These are phyloP conservation scores for Neonectria ditissima DNA, from an alignment of 2,329 filamentous ascomycete genomes.

Conservation along the genomic window DNA sequence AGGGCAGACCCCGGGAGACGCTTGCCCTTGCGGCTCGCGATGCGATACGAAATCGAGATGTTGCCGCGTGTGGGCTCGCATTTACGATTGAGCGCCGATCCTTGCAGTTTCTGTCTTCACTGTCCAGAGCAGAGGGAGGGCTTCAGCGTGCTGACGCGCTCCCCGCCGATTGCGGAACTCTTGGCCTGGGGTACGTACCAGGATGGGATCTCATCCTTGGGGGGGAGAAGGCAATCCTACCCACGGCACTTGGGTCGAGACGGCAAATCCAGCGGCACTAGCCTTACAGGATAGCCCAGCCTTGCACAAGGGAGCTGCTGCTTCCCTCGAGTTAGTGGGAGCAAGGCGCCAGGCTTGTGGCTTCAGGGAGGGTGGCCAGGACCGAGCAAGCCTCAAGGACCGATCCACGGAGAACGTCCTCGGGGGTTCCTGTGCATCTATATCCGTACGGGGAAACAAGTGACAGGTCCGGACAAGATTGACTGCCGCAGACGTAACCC, in stretches of 20 bases:
- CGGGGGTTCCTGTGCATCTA: neutral
- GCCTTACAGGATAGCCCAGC: neutral
- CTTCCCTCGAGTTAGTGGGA: neutral
- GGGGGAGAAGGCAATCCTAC: slow-evolving; percentile 2
- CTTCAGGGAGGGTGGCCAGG: neutral
- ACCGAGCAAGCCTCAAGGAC: too few species aligned
- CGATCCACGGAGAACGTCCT: too few species aligned
- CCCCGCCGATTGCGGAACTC: slow-evolving; percentile 6
- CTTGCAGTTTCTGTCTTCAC: slow-evolving; percentile 9
- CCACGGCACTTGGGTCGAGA: slow-evolving; percentile 13
- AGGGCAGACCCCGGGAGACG: slow-evolving; percentile 13
- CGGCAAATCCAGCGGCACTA: neutral
- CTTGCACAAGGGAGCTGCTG: neutral
- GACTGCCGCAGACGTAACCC: neutral
- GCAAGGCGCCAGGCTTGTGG: neutral
- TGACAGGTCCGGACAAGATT: neutral
- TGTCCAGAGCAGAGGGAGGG: neutral
- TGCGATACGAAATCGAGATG: slow-evolving; percentile 21
- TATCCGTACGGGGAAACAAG: neutral
- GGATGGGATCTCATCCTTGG: slow-evolving; percentile 14
- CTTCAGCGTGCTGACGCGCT: neutral
- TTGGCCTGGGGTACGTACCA: slow-evolving; percentile 4
- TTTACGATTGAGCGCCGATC: slow-evolving; percentile 17
- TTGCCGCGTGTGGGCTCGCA: slow-evolving; percentile 10
- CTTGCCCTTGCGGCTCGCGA: slow-evolving; percentile 16